Evolutionary conservation across 2,329 filamentous ascomycete species (phyloP), one percentile per base, ranked within the genome.

Genomic region (Amesomyces nigricolor): DNA sequence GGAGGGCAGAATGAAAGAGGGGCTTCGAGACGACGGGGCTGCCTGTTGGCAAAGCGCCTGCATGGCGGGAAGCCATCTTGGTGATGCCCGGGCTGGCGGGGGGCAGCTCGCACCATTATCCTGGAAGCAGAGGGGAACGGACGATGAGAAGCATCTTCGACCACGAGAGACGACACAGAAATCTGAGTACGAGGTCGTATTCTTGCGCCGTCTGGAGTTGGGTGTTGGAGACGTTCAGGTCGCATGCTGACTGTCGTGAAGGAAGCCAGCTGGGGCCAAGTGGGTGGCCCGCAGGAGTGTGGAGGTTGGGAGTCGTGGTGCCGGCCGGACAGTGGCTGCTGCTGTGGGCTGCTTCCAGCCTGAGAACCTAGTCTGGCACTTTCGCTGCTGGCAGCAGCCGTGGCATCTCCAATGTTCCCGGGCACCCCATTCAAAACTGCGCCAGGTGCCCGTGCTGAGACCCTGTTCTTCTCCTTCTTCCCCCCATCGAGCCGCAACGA

Each of bases 401-500:
- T 52, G 46, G 49, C 51, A 57, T 57, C 43, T 47, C 56, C 50
- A 58, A 50, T 46, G 52, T 39, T 52, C 48, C 50, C 29, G 37
- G 30, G 43, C 50, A 44, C 49, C 56, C 54, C 60, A 61, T 70
- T 71, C 69, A 71, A 69, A 71, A 71, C 65, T 67, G 63, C 61
- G 62, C 68, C 60, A 51, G 32, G 40, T 57, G 47, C 58, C 22
- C 56, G 47, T 54, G 63, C 63, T 58, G 56, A 58, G 62, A 64
- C 48, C 50, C 57, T 62, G 62, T 64, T 62, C 37, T 30, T 39
- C 46, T 61, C 65, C 63, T 61, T 67, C 63, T 64, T 60, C 69
- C 32, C 67, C 67, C 65, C 70, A 70, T 75, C 76, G 74, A 79
- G 76, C 71, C 70, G 72, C 69, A 73, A 74, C 73, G 69, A 80